These are phyloP conservation scores for Vitis hybrid DNA, from an alignment of 177 flowering plant species.

Conservation along the genomic window DNA sequence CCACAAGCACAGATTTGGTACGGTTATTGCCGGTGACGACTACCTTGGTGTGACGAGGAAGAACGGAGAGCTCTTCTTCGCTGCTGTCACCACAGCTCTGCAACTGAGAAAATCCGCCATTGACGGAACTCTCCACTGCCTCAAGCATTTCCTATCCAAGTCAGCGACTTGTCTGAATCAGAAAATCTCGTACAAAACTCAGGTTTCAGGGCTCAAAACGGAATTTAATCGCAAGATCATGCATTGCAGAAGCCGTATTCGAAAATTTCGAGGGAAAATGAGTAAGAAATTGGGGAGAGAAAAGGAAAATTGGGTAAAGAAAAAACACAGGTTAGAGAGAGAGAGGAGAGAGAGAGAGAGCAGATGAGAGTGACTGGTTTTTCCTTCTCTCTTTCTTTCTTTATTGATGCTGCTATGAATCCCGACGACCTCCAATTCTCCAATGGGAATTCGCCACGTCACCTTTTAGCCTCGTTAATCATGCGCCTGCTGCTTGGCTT, in stretches of 20 bases:
- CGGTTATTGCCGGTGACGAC: slow-evolving; percentile 94
- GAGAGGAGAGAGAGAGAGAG: slow-evolving; percentile 21
- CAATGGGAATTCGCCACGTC: slow-evolving; percentile 44
- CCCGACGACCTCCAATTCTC: slow-evolving; percentile 51
- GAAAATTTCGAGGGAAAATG: slow-evolving; percentile 11
- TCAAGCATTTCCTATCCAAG: slow-evolving; percentile 42
- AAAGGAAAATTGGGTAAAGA: slow-evolving; percentile 16
- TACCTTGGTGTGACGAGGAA: slow-evolving; percentile 93
- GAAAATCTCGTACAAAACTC: slow-evolving; percentile 2
- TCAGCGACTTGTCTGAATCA: background rate
- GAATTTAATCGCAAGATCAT: slow-evolving; percentile 39
- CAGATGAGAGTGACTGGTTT: slow-evolving; percentile 33
- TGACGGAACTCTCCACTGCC: slow-evolving; percentile 48
- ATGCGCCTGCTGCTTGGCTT: slow-evolving; percentile 20
- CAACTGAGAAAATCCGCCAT: slow-evolving; percentile 50
- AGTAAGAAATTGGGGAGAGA: slow-evolving; percentile 19
- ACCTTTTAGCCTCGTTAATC: slow-evolving; percentile 19
- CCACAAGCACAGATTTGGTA: slow-evolving; percentile 93
- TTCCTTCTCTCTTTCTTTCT: slow-evolving; percentile 4
- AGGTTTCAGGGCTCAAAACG: slow-evolving; percentile 18
- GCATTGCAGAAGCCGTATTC: slow-evolving; percentile 36
- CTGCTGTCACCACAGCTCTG: slow-evolving; percentile 75
- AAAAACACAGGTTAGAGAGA: slow-evolving; percentile 27
- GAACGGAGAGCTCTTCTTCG: slow-evolving; percentile 82
- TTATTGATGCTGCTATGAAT: slow-evolving; percentile 46